Percentiles rank a stretch among this genome's conserved stretches.
These are phyloP conservation scores for Smithsoniella earleae DNA, from an alignment of 163 green algal genomes.

Conservation along the genomic window DNA sequence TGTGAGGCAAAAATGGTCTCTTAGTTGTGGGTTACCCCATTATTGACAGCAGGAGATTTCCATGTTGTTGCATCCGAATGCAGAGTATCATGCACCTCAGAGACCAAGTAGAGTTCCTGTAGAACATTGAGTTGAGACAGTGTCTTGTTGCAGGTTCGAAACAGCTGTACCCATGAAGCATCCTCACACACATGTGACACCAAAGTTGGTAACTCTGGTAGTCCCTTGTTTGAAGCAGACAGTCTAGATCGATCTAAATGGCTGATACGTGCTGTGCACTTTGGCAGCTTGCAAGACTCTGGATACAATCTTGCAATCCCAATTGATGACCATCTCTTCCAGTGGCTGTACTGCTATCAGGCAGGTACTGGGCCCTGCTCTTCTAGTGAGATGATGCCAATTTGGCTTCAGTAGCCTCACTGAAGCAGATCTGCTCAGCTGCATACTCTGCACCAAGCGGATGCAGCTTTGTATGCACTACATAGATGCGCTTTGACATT, in stretches of 20 bases:
- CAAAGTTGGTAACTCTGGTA: constrained; percentile 26
- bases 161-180: constrained; percentile 4
- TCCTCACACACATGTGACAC: constrained; percentile 21
- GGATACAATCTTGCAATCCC: constrained; percentile 24
- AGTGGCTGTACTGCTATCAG: constrained; percentile 16
- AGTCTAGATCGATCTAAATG: constrained; percentile 10
- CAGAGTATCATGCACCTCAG: too few relatives aligned
- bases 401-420: too few relatives aligned
- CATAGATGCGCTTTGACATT: too few relatives aligned
- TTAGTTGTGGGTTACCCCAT: too few relatives aligned
- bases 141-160: constrained; percentile 23
- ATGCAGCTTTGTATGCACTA: too few relatives aligned
- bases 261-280: constrained; percentile 23
- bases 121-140: too few relatives aligned
- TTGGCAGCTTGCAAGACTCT: constrained; percentile 5
- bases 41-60: too few relatives aligned
- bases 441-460: too few relatives aligned
- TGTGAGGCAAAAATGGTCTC: too few relatives aligned
- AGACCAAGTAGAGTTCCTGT: too few relatives aligned
- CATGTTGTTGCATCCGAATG: too few relatives aligned
- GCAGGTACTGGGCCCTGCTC: not conserved
- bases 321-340: constrained; percentile 26
- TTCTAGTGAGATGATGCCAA: not conserved
- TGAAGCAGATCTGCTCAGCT: too few relatives aligned
- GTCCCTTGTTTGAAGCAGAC: constrained; percentile 21